phyloP scores from a whole-genome alignment of 345 rosid species.

The Boechera retrofracta region DNA sequence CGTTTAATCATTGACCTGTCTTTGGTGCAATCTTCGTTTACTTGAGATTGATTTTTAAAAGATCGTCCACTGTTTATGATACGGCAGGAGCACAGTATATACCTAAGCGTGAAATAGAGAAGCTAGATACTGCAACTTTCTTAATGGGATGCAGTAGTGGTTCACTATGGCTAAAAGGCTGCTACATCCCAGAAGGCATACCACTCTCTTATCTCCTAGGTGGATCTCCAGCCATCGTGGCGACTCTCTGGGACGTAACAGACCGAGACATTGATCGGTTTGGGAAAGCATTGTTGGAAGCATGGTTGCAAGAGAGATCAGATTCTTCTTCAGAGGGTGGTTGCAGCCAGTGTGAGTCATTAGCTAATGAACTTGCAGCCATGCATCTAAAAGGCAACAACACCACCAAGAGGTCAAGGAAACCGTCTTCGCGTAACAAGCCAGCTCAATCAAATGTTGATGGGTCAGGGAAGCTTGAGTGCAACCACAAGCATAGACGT shows the following conservation, averaged over 20 bases:
- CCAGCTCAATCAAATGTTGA: conserved; percentile 34
- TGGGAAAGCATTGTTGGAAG: conserved; percentile 76
- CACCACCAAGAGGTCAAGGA: conserved; percentile 47
- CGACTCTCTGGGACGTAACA: conserved; percentile 95
- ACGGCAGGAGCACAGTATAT: conserved; percentile 77
- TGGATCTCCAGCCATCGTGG: conserved; percentile 81
- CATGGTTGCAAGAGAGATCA: conserved; percentile 78
- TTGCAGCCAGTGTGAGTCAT: conserved; percentile 53
- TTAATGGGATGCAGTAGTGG: conserved; percentile 98
- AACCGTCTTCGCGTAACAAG: conserved; percentile 51
- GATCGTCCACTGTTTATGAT: conserved; percentile 22
- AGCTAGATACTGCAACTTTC: conserved; percentile 75
- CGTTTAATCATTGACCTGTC: not conserved
- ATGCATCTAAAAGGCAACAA: conserved; percentile 53
- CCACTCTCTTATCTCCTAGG: conserved; percentile 74
- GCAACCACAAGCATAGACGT: conserved; percentile 55
- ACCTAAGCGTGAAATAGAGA: conserved; percentile 67
- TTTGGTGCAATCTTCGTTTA: conserved; percentile 28
- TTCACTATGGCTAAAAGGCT: conserved; percentile 67
- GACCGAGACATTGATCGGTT: conserved; percentile 93
- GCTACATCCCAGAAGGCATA: conserved; percentile 78
- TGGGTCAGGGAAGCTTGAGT: conserved; percentile 37
- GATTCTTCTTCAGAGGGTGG: conserved; percentile 34
- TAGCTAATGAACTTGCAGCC: conserved; percentile 63
- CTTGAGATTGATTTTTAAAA: conserved; percentile 24